These are phyloP conservation scores for Aspergillus avenaceus DNA, from an alignment of 495 filamentous ascomycete genomes.

Conservation along the genomic window DNA sequence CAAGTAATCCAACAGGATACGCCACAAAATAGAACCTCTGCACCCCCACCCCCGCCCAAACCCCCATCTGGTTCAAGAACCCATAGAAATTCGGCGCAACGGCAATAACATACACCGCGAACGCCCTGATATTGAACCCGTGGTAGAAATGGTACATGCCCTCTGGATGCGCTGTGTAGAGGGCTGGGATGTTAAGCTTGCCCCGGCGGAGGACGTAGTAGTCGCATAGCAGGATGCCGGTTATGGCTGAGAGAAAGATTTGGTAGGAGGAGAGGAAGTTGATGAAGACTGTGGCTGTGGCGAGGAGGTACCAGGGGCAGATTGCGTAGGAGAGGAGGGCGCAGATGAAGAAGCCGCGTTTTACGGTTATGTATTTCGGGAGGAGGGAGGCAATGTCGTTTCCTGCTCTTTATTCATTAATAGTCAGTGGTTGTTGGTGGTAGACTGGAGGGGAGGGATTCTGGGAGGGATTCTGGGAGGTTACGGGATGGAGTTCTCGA, in stretches of 20 bases:
- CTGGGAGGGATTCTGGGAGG: no score
- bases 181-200: conserved; percentile 19
- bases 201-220: conserved; percentile 30
- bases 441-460: neutral
- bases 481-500: conserved; percentile 30
- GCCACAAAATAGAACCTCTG: conserved; percentile 33
- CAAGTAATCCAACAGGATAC: conserved; percentile 25
- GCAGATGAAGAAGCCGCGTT: conserved; percentile 28
- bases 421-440: neutral
- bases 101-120: conserved; percentile 24
- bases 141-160: conserved; percentile 15
- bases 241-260: conserved; percentile 30
- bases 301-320: conserved; percentile 31
- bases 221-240: conserved; percentile 27
- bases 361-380: conserved; percentile 27
- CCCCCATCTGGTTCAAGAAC: conserved; percentile 36
- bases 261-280: conserved; percentile 31
- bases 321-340: conserved; percentile 28
- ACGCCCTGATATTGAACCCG: conserved; percentile 22
- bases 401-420: conserved; percentile 20
- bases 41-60: conserved; percentile 24
- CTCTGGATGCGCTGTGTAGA: conserved; percentile 20
- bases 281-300: conserved; percentile 26
- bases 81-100: conserved; percentile 31
- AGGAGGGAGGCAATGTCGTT: conserved; percentile 27